Evolutionary conservation across 257 asterid genomes (phyloP).

Genomic region (Solanum arcanum): DNA sequence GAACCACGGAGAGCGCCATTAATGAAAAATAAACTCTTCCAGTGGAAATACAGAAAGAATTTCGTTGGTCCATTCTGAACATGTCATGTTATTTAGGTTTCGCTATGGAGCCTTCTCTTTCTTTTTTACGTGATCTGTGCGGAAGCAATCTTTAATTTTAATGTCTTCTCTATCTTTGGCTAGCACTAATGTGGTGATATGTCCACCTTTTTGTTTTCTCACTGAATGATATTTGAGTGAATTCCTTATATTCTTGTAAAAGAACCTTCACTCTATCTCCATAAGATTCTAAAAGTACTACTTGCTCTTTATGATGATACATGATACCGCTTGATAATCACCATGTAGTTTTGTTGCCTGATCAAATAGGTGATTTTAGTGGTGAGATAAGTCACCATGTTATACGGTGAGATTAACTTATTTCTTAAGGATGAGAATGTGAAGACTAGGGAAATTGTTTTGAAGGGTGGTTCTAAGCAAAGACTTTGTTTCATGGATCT

Average conservation of each 20-base stretch:
- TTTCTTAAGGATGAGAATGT: not conserved
- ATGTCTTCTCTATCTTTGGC: not conserved
- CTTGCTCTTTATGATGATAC: not conserved
- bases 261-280: not conserved
- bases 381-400: not conserved
- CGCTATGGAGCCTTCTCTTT: not conserved
- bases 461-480: not conserved
- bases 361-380: not conserved
- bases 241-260: not conserved
- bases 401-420: not conserved
- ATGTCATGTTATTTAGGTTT: not conserved
- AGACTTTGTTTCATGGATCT: not conserved
- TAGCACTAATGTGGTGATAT: not conserved
- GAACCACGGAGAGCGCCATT: not conserved
- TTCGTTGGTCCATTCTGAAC: not conserved
- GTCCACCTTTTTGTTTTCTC: not conserved
- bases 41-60: not conserved
- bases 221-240: not conserved
- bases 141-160: not conserved
- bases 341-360: not conserved
- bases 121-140: not conserved
- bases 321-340: not conserved
- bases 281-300: not conserved
- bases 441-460: not conserved
- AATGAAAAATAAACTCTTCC: not conserved